Evolutionary conservation across 495 filamentous ascomycete genomes (phyloP), one percentile per base, ranked within the genome.

Genomic region (Aspergillus indologenus): DNA sequence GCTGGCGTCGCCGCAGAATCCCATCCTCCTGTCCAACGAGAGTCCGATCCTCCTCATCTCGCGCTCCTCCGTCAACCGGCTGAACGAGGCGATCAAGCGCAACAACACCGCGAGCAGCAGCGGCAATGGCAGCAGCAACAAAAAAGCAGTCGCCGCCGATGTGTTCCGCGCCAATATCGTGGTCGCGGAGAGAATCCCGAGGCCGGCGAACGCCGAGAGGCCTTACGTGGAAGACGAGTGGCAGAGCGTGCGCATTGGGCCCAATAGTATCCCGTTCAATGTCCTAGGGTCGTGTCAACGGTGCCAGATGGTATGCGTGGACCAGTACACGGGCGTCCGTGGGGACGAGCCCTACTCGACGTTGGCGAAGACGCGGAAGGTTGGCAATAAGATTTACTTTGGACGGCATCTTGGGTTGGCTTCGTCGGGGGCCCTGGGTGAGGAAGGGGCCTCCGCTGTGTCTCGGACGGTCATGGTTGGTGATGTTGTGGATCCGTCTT

Each of bases 281-380:
- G 83, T 92, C 59, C 75, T 97, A 5, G 92, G 90, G 0, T 81
- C 86, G 19, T 98, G 94, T 65, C 81, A 92, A 40, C 75, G 94
- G 17, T 98, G 94, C 60, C 91, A 96, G 64, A 96, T 98, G 90
- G 87, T 98, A 14, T 97, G 93, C 68, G 83, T 97, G 46, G 85
- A 98, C 61, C 94, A 96, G 65, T 73, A 86, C 18, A 95, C 89
- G 5, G 93, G 86, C 0, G 80, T 84, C 48, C 88, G 85, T 70
- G 82, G 85, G 44, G 83, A 90, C 59, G 92, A 97, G 68, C 94
- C 94, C 0, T 95, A 94, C 69, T 83, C 90, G 1, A 96, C 92
- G 1, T 74, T 98, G 26, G 85, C 87, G 0, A 96, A 94, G 72
- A 96, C 90, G 1, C 79, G 93, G 59, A 82, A 90, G 59, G 82